Percentiles rank a stretch among this genome's conserved stretches.
Evolutionary conservation across 73 alveolate species (phyloP).

Genomic region (Paramecium caudatum): DNA sequence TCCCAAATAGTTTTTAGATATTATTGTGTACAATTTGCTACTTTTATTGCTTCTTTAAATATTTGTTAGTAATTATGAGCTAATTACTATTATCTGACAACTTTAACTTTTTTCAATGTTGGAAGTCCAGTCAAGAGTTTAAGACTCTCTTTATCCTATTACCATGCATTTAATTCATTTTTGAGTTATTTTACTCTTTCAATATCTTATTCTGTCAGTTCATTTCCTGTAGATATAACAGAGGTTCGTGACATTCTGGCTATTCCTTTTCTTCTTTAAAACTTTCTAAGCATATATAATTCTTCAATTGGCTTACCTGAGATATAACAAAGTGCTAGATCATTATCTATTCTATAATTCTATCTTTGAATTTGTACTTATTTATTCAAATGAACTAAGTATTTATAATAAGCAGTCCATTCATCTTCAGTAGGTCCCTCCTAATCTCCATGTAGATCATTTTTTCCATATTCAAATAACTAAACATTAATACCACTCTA

Average conservation of each 20-base stretch:
- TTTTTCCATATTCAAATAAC: constrained; percentile 50
- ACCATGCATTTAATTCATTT: background rate
- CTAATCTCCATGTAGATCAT: constrained; percentile 36
- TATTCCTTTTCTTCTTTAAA: too few relatives aligned
- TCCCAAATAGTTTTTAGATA: constrained; percentile 36
- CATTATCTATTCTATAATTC: constrained; percentile 1
- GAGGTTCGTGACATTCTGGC: background rate
- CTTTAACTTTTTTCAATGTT: background rate
- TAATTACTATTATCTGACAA: background rate
- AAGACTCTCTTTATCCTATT: background rate
- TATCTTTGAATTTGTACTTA: background rate
- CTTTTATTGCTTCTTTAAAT: constrained; percentile 41
- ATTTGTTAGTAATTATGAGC: constrained; percentile 14
- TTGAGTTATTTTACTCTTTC: background rate
- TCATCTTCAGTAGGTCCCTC: constrained; percentile 45
- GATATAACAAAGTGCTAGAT: background rate
- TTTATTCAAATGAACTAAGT: constrained; percentile 45
- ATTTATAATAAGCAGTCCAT: constrained; percentile 62
- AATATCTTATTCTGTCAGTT: too few relatives aligned
- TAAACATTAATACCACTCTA: constrained; percentile 23
- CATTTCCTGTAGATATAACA: too few relatives aligned
- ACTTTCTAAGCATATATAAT: background rate
- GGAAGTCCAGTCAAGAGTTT: background rate
- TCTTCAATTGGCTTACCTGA: background rate
- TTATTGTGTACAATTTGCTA: background rate